Percentiles rank a stretch among this genome's conserved stretches.
Conservation (phyloP, 2,329 filamentous ascomycete genomes). For the Neurospora sp. region DNA sequence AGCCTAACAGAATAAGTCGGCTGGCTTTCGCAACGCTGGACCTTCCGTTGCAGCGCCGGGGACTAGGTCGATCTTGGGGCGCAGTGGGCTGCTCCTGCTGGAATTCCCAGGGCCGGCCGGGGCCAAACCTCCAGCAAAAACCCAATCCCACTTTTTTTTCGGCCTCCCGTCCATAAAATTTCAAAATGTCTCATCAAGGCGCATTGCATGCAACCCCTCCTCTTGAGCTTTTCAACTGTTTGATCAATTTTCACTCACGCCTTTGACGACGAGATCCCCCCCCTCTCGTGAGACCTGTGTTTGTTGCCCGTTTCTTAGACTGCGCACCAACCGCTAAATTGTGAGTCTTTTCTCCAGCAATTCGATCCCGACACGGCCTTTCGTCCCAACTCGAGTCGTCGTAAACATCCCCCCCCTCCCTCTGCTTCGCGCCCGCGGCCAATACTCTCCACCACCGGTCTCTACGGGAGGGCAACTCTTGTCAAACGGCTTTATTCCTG, state of each 20-base stretch:
- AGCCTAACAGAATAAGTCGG: not conserved
- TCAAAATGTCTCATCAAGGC: conserved; percentile 11
- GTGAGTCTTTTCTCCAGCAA: not conserved
- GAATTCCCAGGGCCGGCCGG: not conserved
- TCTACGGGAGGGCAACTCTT: not conserved
- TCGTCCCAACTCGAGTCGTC: not conserved
- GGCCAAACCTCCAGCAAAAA: not conserved
- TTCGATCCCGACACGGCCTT: not conserved
- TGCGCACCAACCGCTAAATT: not conserved
- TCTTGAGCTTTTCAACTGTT: not conserved
- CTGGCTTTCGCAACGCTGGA: not conserved
- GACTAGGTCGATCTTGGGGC: not conserved
- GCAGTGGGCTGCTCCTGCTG: not conserved
- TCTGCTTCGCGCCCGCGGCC: not conserved
- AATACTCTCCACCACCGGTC: not conserved
- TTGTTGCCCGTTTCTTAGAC: not conserved
- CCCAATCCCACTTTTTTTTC: conserved; percentile 9
- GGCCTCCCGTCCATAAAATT: conserved; percentile 9
- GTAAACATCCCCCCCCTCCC: not conserved
- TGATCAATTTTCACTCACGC: not conserved
- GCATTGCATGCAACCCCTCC: not conserved
- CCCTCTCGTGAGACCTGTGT: not conserved
- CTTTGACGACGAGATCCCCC: not conserved
- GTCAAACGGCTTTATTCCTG: not conserved
- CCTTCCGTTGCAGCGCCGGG: not conserved